phyloP scores from a whole-genome alignment of 2,329 filamentous ascomycete genomes.

The Xylariales sp. region DNA sequence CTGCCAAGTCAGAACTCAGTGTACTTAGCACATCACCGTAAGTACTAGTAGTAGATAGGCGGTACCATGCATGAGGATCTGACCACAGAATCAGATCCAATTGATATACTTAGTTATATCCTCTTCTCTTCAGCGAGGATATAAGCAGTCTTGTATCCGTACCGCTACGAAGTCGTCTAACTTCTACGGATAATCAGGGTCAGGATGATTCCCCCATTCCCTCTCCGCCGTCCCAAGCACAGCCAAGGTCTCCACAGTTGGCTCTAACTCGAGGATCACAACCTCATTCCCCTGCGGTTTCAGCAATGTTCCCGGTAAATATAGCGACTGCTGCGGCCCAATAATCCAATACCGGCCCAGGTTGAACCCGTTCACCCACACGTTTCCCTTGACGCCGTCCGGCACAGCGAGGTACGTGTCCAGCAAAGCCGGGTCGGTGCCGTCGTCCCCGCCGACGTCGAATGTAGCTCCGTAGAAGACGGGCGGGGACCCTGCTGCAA shows the following conservation, averaged over 20 bases:
- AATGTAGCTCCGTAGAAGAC: constrained; percentile 51
- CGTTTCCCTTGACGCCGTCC: constrained; percentile 56
- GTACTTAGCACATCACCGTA: too few species aligned
- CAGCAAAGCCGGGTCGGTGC: constrained; percentile 45
- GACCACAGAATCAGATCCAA: background rate
- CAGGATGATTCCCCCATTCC: constrained; percentile 48
- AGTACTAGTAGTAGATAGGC: too few species aligned
- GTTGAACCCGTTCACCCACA: constrained; percentile 60
- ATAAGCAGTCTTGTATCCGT: too few species aligned
- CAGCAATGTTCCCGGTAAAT: constrained; percentile 56
- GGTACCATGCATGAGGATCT: too few species aligned
- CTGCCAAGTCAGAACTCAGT: too few species aligned
- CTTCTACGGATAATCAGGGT: constrained; percentile 45
- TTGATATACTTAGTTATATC: background rate
- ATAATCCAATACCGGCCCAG: constrained; percentile 60
- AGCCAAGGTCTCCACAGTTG: constrained; percentile 41
- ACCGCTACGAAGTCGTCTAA: background rate
- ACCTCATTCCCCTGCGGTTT: constrained; percentile 54
- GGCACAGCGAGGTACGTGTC: constrained; percentile 56
- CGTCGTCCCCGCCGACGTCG: constrained; percentile 40
- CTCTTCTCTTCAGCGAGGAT: too few species aligned
- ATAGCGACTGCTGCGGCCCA: constrained; percentile 61
- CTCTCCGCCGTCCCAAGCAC: constrained; percentile 44
- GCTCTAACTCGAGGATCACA: constrained; percentile 58
- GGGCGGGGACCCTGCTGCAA: constrained; percentile 41